These are phyloP conservation scores for Chenopodium suecicum DNA, from an alignment of 148 eudicot genomes.

Conservation along the genomic window DNA sequence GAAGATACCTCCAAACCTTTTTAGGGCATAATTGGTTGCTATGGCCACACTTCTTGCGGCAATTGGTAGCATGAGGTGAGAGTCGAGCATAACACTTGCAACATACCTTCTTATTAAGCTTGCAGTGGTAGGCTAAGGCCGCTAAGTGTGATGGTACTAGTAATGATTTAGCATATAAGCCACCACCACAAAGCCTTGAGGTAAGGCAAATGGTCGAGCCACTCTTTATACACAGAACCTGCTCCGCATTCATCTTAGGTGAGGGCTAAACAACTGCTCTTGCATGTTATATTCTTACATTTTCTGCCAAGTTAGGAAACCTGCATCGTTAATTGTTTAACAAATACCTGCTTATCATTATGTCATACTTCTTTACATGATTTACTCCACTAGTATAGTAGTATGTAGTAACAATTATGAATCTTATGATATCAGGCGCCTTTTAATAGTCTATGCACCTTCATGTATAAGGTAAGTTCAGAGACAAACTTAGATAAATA, in stretches of 20 bases:
- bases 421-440: background rate
- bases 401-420: too few species aligned
- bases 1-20: background rate
- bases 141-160: background rate
- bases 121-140: background rate
- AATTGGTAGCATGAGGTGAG: conserved; percentile 13
- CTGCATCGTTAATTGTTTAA: background rate
- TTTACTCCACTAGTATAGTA: too few species aligned
- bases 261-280: too few species aligned
- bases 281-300: background rate
- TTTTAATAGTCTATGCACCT: background rate
- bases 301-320: background rate
- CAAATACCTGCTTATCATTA: background rate
- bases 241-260: background rate
- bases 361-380: too few species aligned
- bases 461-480: background rate
- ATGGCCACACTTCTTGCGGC: conserved; percentile 23
- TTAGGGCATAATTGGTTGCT: conserved; percentile 12
- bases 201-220: conserved; percentile 5
- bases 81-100: conserved; percentile 8
- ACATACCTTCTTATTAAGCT: conserved; percentile 6
- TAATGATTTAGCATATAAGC: background rate
- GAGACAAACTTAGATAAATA: background rate
- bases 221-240: background rate
- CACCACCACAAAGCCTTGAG: conserved; percentile 9